Evolutionary conservation across 2,329 filamentous ascomycete species (phyloP).

Genomic region (Fusarium veterinarium): DNA sequence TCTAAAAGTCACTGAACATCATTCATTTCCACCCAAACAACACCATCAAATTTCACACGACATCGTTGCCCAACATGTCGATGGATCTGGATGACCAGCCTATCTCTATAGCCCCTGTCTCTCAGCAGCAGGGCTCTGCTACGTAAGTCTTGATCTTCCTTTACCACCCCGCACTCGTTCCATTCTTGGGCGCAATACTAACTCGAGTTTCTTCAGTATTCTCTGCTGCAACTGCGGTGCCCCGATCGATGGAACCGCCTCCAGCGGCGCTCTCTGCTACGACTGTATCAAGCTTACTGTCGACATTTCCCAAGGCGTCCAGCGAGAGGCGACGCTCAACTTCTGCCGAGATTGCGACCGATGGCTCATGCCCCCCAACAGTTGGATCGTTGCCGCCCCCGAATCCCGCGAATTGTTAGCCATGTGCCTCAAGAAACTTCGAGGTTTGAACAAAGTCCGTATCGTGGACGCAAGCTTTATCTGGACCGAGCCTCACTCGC

Average conservation of each 20-base stretch:
- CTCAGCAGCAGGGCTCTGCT: slow-evolving; percentile 51
- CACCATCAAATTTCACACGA: slow-evolving; percentile 23
- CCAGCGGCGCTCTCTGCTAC: slow-evolving; percentile 89
- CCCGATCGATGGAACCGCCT: slow-evolving; percentile 89
- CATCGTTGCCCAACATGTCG: slow-evolving; percentile 49
- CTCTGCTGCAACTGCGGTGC: slow-evolving; percentile 98
- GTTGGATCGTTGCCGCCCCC: slow-evolving; percentile 85
- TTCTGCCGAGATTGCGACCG: slow-evolving; percentile 95
- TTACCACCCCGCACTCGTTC: slow-evolving; percentile 28
- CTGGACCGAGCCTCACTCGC: slow-evolving; percentile 98
- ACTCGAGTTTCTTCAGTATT: slow-evolving; percentile 61
- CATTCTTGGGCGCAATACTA: slow-evolving; percentile 25
- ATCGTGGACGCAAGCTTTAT: slow-evolving; percentile 97
- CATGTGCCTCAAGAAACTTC: slow-evolving; percentile 87
- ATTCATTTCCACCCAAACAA: slow-evolving; percentile 31
- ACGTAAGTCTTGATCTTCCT: slow-evolving; percentile 51
- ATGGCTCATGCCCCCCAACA: slow-evolving; percentile 87
- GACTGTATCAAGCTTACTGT: slow-evolving; percentile 96
- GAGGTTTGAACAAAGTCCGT: slow-evolving; percentile 87
- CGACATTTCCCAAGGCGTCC: slow-evolving; percentile 92
- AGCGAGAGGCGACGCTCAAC: slow-evolving; percentile 88
- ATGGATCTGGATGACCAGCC: slow-evolving; percentile 60
- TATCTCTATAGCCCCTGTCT: slow-evolving; percentile 51
- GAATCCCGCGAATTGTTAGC: slow-evolving; percentile 95
- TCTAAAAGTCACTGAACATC: slow-evolving; percentile 40